phyloP scores from a whole-genome alignment of 352 stramenopile genomes.

The Lagenidium sp. region DNA sequence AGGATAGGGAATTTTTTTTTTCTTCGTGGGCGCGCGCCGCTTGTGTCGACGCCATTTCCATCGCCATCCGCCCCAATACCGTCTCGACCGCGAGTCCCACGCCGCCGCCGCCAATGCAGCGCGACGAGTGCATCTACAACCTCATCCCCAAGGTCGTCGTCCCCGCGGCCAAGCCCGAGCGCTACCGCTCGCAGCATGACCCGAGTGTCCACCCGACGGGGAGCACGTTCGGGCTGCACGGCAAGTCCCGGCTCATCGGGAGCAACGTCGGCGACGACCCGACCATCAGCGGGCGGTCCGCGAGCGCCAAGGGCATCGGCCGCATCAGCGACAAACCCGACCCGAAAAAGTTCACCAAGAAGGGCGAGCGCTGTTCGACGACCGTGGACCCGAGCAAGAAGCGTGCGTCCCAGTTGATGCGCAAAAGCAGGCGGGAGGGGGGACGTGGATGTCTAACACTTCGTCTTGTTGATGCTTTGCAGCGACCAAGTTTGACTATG shows the following conservation, averaged over 20 bases:
- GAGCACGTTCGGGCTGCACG: slow-evolving; percentile 82
- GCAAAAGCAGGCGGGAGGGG: slow-evolving; percentile 1
- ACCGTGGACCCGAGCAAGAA: slow-evolving; percentile 38
- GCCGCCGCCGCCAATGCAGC: too few species aligned
- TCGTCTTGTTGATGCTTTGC: slow-evolving; percentile 21
- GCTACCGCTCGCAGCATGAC: slow-evolving; percentile 87
- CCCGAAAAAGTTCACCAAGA: slow-evolving; percentile 63
- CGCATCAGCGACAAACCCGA: slow-evolving; percentile 50
- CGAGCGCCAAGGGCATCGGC: slow-evolving; percentile 57
- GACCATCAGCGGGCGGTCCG: slow-evolving; percentile 26
- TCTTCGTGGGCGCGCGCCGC: too few species aligned
- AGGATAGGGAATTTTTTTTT: too few species aligned
- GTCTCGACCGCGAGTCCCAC: too few species aligned
- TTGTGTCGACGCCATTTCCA: too few species aligned
- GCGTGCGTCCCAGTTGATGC: slow-evolving; percentile 20
- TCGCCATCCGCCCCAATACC: too few species aligned
- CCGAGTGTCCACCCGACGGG: slow-evolving; percentile 70
- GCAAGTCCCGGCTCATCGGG: slow-evolving; percentile 58
- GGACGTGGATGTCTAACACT: slow-evolving; percentile 7
- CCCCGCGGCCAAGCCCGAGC: slow-evolving; percentile 62
- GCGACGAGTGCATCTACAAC: slow-evolving; percentile 90
- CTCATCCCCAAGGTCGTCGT: slow-evolving; percentile 74
- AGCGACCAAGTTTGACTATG: slow-evolving; percentile 69
- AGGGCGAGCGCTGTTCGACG: slow-evolving; percentile 45
- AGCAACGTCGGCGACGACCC: slow-evolving; percentile 48